Base-by-base conservation (phyloP, 2,329 filamentous ascomycete genomes). In the Remersonia thermophila region DNA sequence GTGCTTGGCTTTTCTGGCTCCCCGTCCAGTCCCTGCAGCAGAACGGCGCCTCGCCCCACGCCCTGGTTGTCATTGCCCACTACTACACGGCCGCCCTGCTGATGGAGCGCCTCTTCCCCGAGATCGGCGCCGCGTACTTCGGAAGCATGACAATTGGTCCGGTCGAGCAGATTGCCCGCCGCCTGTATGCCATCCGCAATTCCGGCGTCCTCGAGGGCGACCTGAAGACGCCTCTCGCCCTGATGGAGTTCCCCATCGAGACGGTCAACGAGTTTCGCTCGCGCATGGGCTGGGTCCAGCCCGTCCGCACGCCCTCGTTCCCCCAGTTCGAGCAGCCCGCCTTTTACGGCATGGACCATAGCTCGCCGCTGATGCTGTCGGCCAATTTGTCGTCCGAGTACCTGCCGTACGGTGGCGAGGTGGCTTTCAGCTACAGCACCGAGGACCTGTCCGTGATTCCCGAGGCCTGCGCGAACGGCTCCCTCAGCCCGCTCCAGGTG, bases 1-100 rank as follows among this genome's bases (percentile, higher is more conserved):
- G 87, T 37, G 83, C 83, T 48, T 95, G 89, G 86, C 73, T 96
- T 12, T 94, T 96, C 61, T 96, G 89, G 86, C 75, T 94, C 37
- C 91, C 91, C 1, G 78, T 94, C 25, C 77, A 78, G 47, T 80
- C 87, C 49, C 69, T 95, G 17, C 80, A 89, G 54, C 76, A 78
- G 45, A 81, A 79, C 32, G 76, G 80, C 34, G 74, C 75, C 26
- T 85, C 89, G 46, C 72, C 83, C 16, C 83, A 75, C 41, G 80
- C 85, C 1, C 68, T 95, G 47, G 69, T 93, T 35, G 78, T 93
- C 43, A 77, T 96, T 37, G 83, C 86, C 9, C 83, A 96, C 54
- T 85, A 94, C 57, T 96, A 94, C 61, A 87, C 84, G 1, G 77
- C 86, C 13, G 86, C 85, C 3, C 67, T 96, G 41, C 75, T 85